Percentiles rank a stretch among this genome's conserved stretches.
Evolutionary conservation across 345 rosid species (phyloP).

Genomic region (Citropsis articulata): DNA sequence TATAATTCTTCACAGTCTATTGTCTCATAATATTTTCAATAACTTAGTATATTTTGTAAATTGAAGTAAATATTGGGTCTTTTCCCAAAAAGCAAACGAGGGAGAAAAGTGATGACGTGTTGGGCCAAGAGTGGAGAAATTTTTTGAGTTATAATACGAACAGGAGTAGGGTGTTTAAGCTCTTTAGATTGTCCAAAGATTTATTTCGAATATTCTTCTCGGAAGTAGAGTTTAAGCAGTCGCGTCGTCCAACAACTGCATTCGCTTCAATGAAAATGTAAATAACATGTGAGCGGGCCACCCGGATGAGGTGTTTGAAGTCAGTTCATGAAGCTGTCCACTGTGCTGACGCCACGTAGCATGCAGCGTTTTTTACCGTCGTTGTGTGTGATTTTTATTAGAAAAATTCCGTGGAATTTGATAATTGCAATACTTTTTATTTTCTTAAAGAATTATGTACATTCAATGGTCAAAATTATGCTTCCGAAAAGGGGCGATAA

Average conservation of each 20-base stretch:
- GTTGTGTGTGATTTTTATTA: not conserved
- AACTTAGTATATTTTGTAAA: too few relatives aligned
- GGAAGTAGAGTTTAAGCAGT: not conserved
- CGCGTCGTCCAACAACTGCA: not conserved
- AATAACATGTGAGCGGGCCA: not conserved
- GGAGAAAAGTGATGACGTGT: not conserved
- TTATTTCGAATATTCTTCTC: constrained; percentile 13
- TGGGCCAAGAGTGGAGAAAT: not conserved
- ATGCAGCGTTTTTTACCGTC: not conserved
- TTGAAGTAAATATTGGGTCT: not conserved
- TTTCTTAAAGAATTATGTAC: too few relatives aligned
- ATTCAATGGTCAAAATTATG: too few relatives aligned
- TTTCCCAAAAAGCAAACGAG: too few relatives aligned
- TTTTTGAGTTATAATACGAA: not conserved
- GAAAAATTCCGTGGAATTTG: not conserved
- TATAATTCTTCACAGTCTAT: too few relatives aligned
- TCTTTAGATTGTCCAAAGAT: not conserved
- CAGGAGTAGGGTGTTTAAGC: not conserved
- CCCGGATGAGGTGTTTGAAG: not conserved
- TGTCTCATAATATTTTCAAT: too few relatives aligned
- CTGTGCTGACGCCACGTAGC: not conserved
- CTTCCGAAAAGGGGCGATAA: too few relatives aligned
- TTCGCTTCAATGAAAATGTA: not conserved
- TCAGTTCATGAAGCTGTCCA: not conserved
- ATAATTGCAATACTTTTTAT: not conserved